A percentile compares a stretch with the other conserved stretches of the same genome.
phyloP scores from a whole-genome alignment of 164 flowering plant species.

The Umbilicus rupestris region DNA sequence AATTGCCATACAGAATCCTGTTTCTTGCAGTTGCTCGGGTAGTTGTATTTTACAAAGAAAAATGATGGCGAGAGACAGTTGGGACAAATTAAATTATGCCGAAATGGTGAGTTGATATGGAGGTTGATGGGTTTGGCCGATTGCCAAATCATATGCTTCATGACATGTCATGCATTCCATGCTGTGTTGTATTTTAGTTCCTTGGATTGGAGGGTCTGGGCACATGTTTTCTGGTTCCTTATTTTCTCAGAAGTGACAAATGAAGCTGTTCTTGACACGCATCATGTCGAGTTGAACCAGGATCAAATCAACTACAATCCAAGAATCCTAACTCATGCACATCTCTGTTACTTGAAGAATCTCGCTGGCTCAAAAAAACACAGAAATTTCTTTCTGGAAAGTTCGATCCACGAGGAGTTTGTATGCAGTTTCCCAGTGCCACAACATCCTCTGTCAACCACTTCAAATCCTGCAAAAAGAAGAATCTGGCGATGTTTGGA shows the following conservation, averaged over 20 bases:
- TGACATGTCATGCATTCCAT: neutral
- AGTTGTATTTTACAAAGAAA: too few relatives aligned
- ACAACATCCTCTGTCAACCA: neutral
- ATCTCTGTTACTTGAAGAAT: too few relatives aligned
- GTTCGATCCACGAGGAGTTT: constrained; percentile 10
- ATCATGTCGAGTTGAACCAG: too few relatives aligned
- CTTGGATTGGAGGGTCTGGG: neutral
- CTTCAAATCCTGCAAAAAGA: neutral
- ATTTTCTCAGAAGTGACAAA: neutral
- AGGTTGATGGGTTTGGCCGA: neutral
- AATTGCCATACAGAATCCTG: too few relatives aligned
- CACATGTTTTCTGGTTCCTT: neutral
- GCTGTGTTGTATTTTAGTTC: neutral
- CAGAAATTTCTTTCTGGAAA: neutral
- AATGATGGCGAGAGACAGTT: neutral
- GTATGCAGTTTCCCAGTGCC: neutral
- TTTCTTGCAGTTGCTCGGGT: too few relatives aligned
- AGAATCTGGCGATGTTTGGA: too few relatives aligned
- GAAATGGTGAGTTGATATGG: neutral
- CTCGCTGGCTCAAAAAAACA: constrained; percentile 24
- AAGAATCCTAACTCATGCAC: too few relatives aligned
- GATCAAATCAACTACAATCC: too few relatives aligned
- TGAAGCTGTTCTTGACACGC: too few relatives aligned
- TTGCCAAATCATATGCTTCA: neutral
- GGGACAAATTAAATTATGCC: neutral